These are phyloP conservation scores for Aspergillus cristatus DNA, from an alignment of 495 filamentous ascomycete species.

Conservation along the genomic window DNA sequence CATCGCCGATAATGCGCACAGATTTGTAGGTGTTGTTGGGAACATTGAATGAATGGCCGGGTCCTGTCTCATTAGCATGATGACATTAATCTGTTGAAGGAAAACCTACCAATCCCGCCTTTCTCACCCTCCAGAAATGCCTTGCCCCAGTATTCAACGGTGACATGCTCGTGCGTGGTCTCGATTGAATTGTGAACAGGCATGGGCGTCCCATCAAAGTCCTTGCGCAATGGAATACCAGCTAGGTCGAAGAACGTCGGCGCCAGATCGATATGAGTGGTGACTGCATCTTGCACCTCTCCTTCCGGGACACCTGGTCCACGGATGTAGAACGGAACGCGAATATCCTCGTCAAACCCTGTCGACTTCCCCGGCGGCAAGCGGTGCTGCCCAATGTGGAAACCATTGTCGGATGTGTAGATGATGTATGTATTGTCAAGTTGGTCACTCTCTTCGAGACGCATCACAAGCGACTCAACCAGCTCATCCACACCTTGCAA, in stretches of 20 bases:
- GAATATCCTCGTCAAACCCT: slow-evolving; percentile 66
- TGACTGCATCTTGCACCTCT: slow-evolving; percentile 43
- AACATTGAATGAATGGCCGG: slow-evolving; percentile 9
- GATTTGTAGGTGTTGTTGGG: slow-evolving; percentile 59
- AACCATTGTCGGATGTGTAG: slow-evolving; percentile 68
- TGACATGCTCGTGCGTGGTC: slow-evolving; percentile 53
- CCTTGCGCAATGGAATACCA: slow-evolving; percentile 34
- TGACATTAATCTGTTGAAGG: background rate
- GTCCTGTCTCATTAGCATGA: slow-evolving; percentile 12
- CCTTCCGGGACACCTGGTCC: slow-evolving; percentile 47
- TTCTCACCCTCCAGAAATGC: slow-evolving; percentile 41
- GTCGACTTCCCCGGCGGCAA: slow-evolving; percentile 63
- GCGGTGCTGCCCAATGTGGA: slow-evolving; percentile 66
- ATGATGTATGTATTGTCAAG: slow-evolving; percentile 64
- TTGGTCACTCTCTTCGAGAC: slow-evolving; percentile 40
- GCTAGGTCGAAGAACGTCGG: slow-evolving; percentile 52
- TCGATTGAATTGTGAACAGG: slow-evolving; percentile 31
- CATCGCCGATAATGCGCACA: slow-evolving; percentile 42
- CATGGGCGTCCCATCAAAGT: slow-evolving; percentile 53
- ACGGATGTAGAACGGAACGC: slow-evolving; percentile 55
- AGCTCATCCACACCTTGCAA: slow-evolving; percentile 65
- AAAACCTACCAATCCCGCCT: slow-evolving; percentile 18
- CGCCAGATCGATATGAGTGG: slow-evolving; percentile 60
- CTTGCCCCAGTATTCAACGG: slow-evolving; percentile 56
- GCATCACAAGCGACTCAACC: slow-evolving; percentile 46